phyloP scores from a whole-genome alignment of 164 flowering plant species.

The Berberis vulgaris region DNA sequence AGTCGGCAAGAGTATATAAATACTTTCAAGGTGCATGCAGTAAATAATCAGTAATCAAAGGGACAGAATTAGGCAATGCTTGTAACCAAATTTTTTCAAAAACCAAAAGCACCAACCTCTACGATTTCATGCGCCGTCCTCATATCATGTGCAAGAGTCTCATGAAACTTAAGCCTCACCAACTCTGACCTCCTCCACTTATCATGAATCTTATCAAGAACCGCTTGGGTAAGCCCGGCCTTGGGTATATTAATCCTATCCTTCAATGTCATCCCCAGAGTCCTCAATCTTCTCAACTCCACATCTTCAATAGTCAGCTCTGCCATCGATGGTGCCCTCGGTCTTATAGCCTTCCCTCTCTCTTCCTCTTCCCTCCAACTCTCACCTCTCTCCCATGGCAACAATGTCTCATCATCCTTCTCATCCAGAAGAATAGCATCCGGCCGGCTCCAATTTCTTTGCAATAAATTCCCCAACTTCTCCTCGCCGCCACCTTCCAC shows the following conservation, averaged over 20 bases:
- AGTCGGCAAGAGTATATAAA: no score
- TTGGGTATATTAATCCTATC: slow-evolving; percentile 83
- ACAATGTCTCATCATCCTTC: slow-evolving; percentile 23
- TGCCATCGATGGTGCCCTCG: slow-evolving; percentile 70
- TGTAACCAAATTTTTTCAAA: not conserved
- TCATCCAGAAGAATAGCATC: slow-evolving; percentile 40
- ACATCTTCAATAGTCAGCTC: slow-evolving; percentile 78
- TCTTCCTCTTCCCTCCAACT: slow-evolving; percentile 25
- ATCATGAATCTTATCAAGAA: slow-evolving; percentile 76
- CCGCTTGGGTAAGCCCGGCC: slow-evolving; percentile 77
- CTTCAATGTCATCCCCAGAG: slow-evolving; percentile 61
- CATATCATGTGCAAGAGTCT: slow-evolving; percentile 79
- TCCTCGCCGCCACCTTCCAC: slow-evolving; percentile 42
- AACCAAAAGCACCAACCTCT: slow-evolving; percentile 50
- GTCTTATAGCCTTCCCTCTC: slow-evolving; percentile 33
- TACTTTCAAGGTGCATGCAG: not conserved
- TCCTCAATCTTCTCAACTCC: slow-evolving; percentile 80
- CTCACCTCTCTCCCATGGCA: slow-evolving; percentile 84
- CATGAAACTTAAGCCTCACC: slow-evolving; percentile 92
- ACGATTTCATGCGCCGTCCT: slow-evolving; percentile 83
- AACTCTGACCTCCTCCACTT: slow-evolving; percentile 84
- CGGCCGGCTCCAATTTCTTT: slow-evolving; percentile 76
- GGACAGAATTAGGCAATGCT: not conserved
- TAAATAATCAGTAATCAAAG: not conserved
- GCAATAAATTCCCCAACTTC: slow-evolving; percentile 72